Conservation (phyloP, 2,329 filamentous ascomycete species). For the Colletotrichum graminicola region DNA sequence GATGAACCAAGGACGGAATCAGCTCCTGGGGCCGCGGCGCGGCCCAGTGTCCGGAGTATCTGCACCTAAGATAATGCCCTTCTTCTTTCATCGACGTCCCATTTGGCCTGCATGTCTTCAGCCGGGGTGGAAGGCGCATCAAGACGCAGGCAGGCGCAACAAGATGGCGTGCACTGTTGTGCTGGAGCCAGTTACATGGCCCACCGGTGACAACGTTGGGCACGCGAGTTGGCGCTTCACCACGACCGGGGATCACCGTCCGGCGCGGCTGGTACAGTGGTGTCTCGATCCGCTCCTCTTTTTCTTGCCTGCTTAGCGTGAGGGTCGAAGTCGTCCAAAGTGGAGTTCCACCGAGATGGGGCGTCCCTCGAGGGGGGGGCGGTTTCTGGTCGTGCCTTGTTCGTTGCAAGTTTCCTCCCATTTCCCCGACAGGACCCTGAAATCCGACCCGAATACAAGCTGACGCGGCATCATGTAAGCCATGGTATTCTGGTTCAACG, state of each 20-base stretch:
- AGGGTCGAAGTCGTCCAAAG: constrained; percentile 20
- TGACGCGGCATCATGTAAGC: constrained; percentile 35
- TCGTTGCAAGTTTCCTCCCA: constrained; percentile 38
- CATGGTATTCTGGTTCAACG: constrained; percentile 20
- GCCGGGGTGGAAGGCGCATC: not conserved
- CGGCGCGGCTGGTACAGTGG: constrained; percentile 25
- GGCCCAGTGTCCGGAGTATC: not conserved
- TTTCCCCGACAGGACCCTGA: constrained; percentile 40
- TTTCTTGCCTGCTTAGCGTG: constrained; percentile 28
- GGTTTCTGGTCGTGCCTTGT: constrained; percentile 38
- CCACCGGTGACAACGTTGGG: constrained; percentile 37
- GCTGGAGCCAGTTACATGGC: constrained; percentile 16
- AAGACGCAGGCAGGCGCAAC: not conserved
- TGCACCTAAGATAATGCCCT: constrained; percentile 1
- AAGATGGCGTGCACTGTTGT: constrained; percentile 3
- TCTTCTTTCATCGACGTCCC: constrained; percentile 12
- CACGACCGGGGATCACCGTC: constrained; percentile 27
- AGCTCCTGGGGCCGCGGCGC: constrained; percentile 16
- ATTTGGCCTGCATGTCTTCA: not conserved
- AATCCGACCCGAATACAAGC: constrained; percentile 20
- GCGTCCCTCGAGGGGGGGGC: constrained; percentile 13
- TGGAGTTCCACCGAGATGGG: constrained; percentile 41
- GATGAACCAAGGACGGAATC: constrained; percentile 31
- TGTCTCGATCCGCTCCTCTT: constrained; percentile 32
- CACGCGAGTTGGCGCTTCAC: constrained; percentile 34